Percentiles rank a stretch among this genome's conserved stretches.
Conservation (phyloP, 441 rosid species). For the Erodium moschatum region DNA sequence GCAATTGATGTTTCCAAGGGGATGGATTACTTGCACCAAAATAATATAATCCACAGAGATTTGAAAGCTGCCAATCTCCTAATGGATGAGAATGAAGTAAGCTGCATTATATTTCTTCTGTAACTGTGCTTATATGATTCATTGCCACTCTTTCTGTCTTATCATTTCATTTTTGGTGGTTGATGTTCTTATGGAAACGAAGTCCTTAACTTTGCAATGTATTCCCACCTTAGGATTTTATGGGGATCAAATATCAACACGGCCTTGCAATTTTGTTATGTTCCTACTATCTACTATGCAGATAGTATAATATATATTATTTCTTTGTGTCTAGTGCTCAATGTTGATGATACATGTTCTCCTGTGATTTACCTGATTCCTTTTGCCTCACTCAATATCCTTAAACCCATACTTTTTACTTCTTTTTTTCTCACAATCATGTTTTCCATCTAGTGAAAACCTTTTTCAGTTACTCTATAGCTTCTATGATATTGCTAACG, state of each 20-base stretch:
- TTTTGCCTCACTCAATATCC: background rate
- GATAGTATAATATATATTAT: background rate
- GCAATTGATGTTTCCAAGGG: slow-evolving; percentile 71
- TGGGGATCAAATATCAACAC: too few relatives aligned
- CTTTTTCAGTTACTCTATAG: too few relatives aligned
- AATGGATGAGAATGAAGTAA: slow-evolving; percentile 71
- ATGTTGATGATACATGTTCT: background rate
- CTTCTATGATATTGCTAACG: background rate
- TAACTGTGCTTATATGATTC: background rate
- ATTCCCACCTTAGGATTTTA: too few relatives aligned
- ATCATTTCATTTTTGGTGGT: too few relatives aligned
- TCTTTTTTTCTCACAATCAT: too few relatives aligned
- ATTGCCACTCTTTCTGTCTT: background rate
- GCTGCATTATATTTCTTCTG: slow-evolving; percentile 10
- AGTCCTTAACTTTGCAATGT: too few relatives aligned
- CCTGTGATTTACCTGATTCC: background rate
- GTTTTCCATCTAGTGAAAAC: too few relatives aligned
- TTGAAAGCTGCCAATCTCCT: slow-evolving; percentile 65
- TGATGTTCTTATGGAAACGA: too few relatives aligned
- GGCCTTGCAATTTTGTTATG: background rate
- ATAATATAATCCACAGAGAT: slow-evolving; percentile 65
- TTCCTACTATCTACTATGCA: background rate
- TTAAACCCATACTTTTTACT: too few relatives aligned
- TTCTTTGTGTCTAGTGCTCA: background rate
- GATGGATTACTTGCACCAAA: slow-evolving; percentile 68